phyloP scores from a whole-genome alignment of 306 rosid species.

The Neltuma alba region DNA sequence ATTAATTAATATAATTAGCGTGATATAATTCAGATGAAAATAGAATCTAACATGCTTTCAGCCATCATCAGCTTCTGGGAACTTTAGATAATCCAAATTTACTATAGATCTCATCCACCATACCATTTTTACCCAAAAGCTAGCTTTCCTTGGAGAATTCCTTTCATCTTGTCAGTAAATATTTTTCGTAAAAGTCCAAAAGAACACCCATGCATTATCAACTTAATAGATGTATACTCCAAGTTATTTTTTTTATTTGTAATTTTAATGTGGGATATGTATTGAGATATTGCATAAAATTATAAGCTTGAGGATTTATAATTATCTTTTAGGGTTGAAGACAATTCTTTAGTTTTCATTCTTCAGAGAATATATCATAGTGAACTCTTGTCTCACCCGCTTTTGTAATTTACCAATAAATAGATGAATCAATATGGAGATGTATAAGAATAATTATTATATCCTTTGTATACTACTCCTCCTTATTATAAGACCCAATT shows the following conservation, averaged over 20 bases:
- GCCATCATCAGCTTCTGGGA: not conserved
- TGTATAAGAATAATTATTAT: not conserved
- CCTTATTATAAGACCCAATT: not conserved
- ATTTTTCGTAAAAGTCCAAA: not conserved
- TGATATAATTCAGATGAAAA: not conserved
- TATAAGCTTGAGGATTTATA: not conserved
- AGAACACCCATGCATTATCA: not conserved
- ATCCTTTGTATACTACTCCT: not conserved
- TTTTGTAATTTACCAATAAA: not conserved
- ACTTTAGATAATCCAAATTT: not conserved
- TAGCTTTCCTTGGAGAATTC: not conserved
- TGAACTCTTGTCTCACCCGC: not conserved
- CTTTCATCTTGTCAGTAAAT: not conserved
- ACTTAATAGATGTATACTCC: not conserved
- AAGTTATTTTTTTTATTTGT: not conserved
- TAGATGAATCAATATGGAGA: not conserved
- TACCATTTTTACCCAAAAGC: not conserved
- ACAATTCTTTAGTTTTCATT: not conserved
- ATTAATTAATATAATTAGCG: constrained; percentile 1
- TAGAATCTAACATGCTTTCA: not conserved
- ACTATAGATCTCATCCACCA: not conserved
- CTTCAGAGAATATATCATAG: not conserved
- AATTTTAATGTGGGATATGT: no score
- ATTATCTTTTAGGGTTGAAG: not conserved
- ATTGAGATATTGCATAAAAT: no score